phyloP scores from a whole-genome alignment of 148 eudicot genomes.

The Rheum nobile region DNA sequence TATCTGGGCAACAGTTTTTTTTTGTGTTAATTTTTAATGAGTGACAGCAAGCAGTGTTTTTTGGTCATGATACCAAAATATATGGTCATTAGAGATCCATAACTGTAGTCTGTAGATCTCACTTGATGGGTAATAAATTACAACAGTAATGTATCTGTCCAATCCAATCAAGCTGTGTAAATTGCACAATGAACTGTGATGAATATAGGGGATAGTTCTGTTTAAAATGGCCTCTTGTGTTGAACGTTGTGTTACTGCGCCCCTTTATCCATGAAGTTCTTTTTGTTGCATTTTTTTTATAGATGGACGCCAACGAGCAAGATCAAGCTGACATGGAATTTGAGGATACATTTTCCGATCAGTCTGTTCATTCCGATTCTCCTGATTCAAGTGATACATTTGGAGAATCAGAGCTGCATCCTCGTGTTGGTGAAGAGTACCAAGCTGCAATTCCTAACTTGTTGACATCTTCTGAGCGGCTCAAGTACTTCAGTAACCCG shows the following conservation, averaged over 20 bases:
- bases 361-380: constrained; percentile 12
- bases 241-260: background rate
- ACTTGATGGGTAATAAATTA: background rate
- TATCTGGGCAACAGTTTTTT: background rate
- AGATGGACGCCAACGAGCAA: constrained; percentile 30
- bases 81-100: background rate
- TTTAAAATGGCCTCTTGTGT: background rate
- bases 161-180: background rate
- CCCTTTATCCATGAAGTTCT: background rate
- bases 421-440: constrained; percentile 39
- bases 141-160: background rate
- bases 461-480: constrained; percentile 11
- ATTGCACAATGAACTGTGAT: background rate
- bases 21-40: no score
- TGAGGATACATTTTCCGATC: constrained; percentile 20
- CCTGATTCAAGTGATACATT: constrained; percentile 10
- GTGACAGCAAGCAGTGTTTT: background rate
- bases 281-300: constrained; percentile 11
- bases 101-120: background rate
- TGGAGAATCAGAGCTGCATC: constrained; percentile 26
- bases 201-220: background rate
- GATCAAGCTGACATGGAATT: constrained; percentile 17
- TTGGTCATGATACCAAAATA: background rate
- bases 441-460: constrained; percentile 46
- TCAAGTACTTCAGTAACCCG: constrained; percentile 13